A percentile compares a stretch with the other conserved stretches of the same genome.
Evolutionary conservation across 75 land plant species (phyloP).

Genomic region (Pinus taeda): DNA sequence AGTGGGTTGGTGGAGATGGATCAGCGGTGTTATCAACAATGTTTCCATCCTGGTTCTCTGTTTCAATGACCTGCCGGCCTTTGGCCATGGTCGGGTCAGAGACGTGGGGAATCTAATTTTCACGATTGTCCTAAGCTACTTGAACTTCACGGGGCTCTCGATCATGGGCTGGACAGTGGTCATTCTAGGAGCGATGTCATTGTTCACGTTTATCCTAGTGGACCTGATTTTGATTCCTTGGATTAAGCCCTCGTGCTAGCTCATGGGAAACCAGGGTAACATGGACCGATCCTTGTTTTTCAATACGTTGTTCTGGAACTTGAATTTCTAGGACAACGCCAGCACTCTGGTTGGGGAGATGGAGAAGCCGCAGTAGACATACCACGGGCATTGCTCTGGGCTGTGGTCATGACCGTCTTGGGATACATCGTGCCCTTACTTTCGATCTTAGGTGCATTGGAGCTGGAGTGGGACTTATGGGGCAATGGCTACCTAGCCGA

Average conservation of each 20-base stretch:
- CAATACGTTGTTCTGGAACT: slow-evolving; percentile 87
- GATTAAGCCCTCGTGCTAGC: slow-evolving; percentile 48
- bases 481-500: slow-evolving; percentile 57
- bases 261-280: slow-evolving; percentile 4
- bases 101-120: slow-evolving; percentile 34
- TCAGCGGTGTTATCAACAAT: slow-evolving; percentile 57
- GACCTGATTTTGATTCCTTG: slow-evolving; percentile 43
- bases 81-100: slow-evolving; percentile 21
- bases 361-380: slow-evolving; percentile 55
- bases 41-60: slow-evolving; percentile 66
- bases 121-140: slow-evolving; percentile 45
- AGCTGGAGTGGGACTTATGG: slow-evolving; percentile 37
- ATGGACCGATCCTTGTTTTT: slow-evolving; percentile 49
- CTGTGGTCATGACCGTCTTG: slow-evolving; percentile 46
- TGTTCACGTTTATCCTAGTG: slow-evolving; percentile 20
- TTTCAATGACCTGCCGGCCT: slow-evolving; percentile 61
- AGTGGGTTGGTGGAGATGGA: slow-evolving; percentile 56
- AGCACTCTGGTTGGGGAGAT: slow-evolving; percentile 26
- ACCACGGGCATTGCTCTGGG: slow-evolving; percentile 42
- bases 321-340: slow-evolving; percentile 79
- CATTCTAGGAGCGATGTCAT: slow-evolving; percentile 43
- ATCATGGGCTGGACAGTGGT: slow-evolving; percentile 61
- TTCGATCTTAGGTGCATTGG: slow-evolving; percentile 64
- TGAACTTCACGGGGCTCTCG: slow-evolving; percentile 75
- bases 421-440: slow-evolving; percentile 62